A percentile compares a stretch with the other conserved stretches of the same genome.
Conservation (phyloP, 148 eudicot genomes). For the Oxyria digyna region DNA sequence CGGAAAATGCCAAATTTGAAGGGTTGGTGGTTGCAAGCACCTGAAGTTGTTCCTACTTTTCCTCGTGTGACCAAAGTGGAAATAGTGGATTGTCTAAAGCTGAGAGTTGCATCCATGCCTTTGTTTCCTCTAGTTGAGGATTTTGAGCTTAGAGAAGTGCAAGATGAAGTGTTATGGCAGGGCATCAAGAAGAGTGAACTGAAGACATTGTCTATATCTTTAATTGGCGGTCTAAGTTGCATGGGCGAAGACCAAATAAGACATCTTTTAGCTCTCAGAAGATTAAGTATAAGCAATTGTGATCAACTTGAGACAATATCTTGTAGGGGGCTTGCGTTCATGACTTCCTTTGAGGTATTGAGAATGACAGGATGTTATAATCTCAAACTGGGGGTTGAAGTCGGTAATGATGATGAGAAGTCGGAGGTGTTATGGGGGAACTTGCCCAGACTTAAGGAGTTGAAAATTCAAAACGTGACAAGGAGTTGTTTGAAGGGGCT, state of each 20-base stretch:
- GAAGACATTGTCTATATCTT: neutral
- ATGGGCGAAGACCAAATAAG: neutral
- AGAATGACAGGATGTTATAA: accelerated
- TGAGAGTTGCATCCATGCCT: too few relatives aligned
- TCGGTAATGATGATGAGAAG: neutral
- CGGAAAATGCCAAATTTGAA: neutral
- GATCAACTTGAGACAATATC: neutral
- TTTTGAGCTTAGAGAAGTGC: too few relatives aligned
- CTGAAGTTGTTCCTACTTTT: neutral
- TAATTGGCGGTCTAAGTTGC: neutral
- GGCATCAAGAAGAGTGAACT: neutral
- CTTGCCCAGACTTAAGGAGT: neutral
- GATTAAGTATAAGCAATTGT: neutral
- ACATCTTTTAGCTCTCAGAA: neutral
- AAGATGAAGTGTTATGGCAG: neutral
- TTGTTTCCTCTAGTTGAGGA: too few relatives aligned
- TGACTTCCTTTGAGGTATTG: neutral
- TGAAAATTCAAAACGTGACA: neutral
- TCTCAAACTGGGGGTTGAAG: neutral
- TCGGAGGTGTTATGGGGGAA: too few relatives aligned
- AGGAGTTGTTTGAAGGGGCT: neutral
- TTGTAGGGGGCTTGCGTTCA: neutral
- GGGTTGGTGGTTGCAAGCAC: slow-evolving; percentile 20
- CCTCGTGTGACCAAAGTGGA: neutral
- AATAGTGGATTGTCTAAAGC: neutral